Evolutionary conservation across 192 early-diverging fungal genomes (phyloP).

Genomic region (Entophlyctis luteolus): DNA sequence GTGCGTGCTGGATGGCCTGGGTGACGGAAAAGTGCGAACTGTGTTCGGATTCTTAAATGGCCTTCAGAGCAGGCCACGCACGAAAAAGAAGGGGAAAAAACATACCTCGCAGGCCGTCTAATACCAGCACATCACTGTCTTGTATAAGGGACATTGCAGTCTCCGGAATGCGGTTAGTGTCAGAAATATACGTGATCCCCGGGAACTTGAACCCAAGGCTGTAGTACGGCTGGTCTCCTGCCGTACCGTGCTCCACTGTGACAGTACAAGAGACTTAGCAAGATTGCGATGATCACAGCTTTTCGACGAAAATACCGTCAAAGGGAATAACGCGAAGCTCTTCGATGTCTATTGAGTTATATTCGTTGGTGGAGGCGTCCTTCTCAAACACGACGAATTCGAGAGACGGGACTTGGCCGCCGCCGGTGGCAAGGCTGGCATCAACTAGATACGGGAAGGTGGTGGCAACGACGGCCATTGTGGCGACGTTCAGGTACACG

Average conservation of each 20-base stretch:
- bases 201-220: conserved; percentile 77
- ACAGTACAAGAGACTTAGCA: background rate
- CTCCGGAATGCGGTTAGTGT: conserved; percentile 70
- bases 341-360: conserved; percentile 55
- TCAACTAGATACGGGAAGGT: conserved; percentile 89
- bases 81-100: background rate
- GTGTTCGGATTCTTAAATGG: conserved; percentile 49
- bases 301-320: conserved; percentile 34
- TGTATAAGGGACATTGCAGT: conserved; percentile 47
- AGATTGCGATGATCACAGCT: background rate
- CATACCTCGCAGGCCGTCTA: conserved; percentile 66
- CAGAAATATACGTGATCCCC: conserved; percentile 74
- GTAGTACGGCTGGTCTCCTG: conserved; percentile 62
- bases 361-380: background rate
- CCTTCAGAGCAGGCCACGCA: background rate
- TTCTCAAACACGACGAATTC: conserved; percentile 68
- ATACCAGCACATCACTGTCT: conserved; percentile 60
- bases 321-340: conserved; percentile 64
- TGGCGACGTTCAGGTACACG: conserved; percentile 66
- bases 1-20: conserved; percentile 60
- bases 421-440: conserved; percentile 70
- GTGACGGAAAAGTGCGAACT: conserved; percentile 73
- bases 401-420: conserved; percentile 76
- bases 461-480: conserved; percentile 58
- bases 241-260: conserved; percentile 71